Evolutionary conservation across 108 stramenopile species (phyloP).

Genomic region (Conticribra weissflogii): DNA sequence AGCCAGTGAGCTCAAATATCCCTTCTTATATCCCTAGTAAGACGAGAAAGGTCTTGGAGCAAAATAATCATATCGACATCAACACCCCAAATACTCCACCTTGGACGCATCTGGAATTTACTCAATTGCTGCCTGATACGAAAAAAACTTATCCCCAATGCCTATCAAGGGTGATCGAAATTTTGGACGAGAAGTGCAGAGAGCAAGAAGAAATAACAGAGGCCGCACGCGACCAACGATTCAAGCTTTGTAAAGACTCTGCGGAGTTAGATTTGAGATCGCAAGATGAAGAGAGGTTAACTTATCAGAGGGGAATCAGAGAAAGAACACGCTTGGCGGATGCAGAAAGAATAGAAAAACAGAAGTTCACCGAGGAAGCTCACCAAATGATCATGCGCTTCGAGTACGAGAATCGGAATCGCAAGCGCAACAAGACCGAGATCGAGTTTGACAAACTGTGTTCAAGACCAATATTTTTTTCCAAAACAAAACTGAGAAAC

Average conservation of each 20-base stretch:
- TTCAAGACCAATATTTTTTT: constrained; percentile 32
- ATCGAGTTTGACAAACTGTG: constrained; percentile 39
- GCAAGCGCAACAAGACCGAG: constrained; percentile 29
- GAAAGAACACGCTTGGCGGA: constrained; percentile 42
- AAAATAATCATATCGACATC: background rate
- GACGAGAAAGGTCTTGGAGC: background rate
- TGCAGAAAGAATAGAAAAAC: constrained; percentile 49
- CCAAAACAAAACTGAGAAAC: constrained; percentile 15
- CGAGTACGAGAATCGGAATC: constrained; percentile 49
- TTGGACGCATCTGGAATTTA: constrained; percentile 34
- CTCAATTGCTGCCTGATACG: constrained; percentile 29
- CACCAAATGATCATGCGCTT: constrained; percentile 35
- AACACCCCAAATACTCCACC: constrained; percentile 18
- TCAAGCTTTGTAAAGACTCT: constrained; percentile 38
- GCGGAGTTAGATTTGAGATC: constrained; percentile 26
- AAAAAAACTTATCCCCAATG: constrained; percentile 42
- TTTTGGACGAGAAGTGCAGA: constrained; percentile 39
- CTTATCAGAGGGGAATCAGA: constrained; percentile 44
- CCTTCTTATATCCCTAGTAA: too few relatives aligned
- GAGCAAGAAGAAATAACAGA: constrained; percentile 27
- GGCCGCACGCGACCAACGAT: constrained; percentile 28
- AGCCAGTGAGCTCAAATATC: too few relatives aligned
- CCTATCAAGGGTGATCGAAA: constrained; percentile 25
- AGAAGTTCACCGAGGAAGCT: constrained; percentile 33
- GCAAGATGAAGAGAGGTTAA: constrained; percentile 34